These are phyloP conservation scores for Leccinellum luteum DNA, from an alignment of 768 basidiomycete genomes.

Conservation along the genomic window DNA sequence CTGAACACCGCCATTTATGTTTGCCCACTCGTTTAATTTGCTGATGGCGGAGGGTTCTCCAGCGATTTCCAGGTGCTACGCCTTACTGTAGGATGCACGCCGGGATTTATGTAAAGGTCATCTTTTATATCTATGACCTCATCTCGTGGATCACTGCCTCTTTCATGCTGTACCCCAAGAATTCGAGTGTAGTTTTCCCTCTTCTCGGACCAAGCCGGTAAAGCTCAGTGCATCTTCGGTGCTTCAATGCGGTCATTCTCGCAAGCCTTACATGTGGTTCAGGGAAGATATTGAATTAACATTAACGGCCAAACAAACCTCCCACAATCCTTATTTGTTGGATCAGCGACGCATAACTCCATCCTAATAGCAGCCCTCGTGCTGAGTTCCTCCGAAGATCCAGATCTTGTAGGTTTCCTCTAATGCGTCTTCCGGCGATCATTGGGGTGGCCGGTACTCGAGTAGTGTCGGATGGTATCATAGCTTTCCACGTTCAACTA, in stretches of 20 bases:
- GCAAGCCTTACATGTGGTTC: neutral
- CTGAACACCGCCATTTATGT: neutral
- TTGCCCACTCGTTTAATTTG: neutral
- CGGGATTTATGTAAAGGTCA: neutral
- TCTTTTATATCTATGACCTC: neutral
- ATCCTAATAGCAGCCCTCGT: no score
- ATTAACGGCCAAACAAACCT: conserved; percentile 1
- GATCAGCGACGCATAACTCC: neutral
- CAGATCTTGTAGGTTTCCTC: no score
- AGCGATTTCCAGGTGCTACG: neutral
- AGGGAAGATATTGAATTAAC: neutral
- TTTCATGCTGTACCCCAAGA: neutral
- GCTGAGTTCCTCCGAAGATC: no score
- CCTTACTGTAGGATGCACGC: neutral
- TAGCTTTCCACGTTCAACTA: neutral
- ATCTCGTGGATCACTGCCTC: neutral
- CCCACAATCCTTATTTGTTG: neutral
- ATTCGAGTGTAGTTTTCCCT: neutral
- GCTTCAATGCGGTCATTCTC: neutral
- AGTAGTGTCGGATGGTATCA: neutral
- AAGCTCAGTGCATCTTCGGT: neutral
- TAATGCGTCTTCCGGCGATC: neutral
- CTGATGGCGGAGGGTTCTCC: neutral
- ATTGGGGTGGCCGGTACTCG: neutral
- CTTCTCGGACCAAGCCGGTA: neutral